These are phyloP conservation scores for Scenedesmus sp. DNA, from an alignment of 163 green algal species.

Conservation along the genomic window DNA sequence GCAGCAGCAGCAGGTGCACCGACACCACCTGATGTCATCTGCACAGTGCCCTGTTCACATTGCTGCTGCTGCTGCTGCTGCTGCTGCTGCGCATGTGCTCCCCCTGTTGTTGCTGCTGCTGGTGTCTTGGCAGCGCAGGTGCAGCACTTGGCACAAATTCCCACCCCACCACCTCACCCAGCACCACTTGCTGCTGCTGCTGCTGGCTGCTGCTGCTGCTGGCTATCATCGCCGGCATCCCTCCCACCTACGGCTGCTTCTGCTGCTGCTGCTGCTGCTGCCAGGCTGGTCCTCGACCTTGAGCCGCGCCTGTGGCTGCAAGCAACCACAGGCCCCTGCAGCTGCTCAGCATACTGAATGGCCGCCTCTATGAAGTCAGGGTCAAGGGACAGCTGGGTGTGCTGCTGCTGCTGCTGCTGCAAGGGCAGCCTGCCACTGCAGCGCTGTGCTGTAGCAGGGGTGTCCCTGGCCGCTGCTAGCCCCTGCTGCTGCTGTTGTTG, in stretches of 20 bases:
- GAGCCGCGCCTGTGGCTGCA: constrained; percentile 15
- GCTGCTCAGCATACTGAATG: neutral
- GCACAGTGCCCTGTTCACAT: neutral
- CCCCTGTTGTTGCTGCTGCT: constrained; percentile 17
- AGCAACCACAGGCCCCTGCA: neutral
- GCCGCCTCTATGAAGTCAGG: constrained; percentile 7
- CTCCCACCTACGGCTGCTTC: neutral
- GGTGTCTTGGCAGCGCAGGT: constrained; percentile 1
- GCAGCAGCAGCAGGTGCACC: neutral
- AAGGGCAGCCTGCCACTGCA: neutral
- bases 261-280: constrained; percentile 31
- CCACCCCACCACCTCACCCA: neutral
- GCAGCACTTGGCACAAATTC: neutral
- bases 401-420: neutral
- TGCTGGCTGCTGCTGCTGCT: constrained; percentile 26
- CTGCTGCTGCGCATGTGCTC: neutral
- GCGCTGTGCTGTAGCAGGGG: neutral
- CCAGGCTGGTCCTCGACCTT: neutral
- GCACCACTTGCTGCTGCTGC: constrained; percentile 4
- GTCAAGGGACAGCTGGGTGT: neutral
- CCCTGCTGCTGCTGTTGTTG: neutral
- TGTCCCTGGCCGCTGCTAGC: neutral
- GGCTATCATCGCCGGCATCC: neutral
- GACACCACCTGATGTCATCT: constrained; percentile 1
- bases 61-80: constrained; percentile 48